Base-by-base conservation (phyloP, 2,329 filamentous ascomycete species). In the Elsinoe australis region DNA sequence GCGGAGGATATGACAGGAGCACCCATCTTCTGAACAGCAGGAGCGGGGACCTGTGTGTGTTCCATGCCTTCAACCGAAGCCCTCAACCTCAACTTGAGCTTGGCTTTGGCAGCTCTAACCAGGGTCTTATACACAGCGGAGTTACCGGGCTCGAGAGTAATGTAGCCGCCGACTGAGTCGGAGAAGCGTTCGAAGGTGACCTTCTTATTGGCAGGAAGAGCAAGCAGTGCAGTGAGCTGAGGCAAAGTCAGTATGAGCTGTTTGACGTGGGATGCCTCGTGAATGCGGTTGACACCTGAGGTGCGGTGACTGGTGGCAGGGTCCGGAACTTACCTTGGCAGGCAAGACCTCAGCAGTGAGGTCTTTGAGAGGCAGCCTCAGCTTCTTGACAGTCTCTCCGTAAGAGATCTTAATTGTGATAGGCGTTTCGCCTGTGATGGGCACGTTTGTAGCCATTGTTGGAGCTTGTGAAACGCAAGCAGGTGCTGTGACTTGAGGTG, bases 51-150 rank as follows among this genome's bases (percentile, higher is more conserved):
- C 14, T 44, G 28, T 26, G 28, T 36, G 2, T 46, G 15, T n/a
- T 53, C 50, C 19, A 50, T 36, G 17, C 33, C 14, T 5, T 56
- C 56, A 36, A 63, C 59, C n/a, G 62, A 62, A 3, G 61, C 62
- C 55, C 61, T 86, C 51, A 98, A 78, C 67, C 92, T 89, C 58
- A 98, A 82, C 81, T 96, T 98, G 56, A 89, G 81, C 76, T 98
- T 98, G 29, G 92, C 92, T 73, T 95, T 98, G 55, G 92, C 92
- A 56, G 92, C 92, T 60, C 92, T 84, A 65, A 92, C 90, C 33
- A 98, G 82, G 64, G 95, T 92, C 74, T 95, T 96, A 75, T 95
- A 98, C 60, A 94, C 86, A 36, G 85, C 75, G 6, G 78, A 69
- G 61, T 95, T 94, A 63, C 74, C 73, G 53, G 80, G 73, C 64